Evolutionary conservation across 495 filamentous ascomycete species (phyloP).

Genomic region (Penicillium salamii): DNA sequence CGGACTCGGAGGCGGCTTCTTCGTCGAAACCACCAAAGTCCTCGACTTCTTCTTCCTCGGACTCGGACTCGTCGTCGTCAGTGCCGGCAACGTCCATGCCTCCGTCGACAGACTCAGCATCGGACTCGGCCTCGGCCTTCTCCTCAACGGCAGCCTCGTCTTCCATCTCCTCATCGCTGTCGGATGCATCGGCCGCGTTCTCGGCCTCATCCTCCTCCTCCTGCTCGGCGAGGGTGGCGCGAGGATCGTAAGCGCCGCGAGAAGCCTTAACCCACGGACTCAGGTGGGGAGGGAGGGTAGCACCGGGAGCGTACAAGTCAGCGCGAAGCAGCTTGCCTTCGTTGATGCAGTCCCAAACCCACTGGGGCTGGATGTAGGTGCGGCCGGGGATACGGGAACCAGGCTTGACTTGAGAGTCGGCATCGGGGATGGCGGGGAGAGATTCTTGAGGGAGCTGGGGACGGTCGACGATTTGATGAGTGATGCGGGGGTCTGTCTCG

Average conservation of each 20-base stretch:
- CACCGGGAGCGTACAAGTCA: conserved; percentile 86
- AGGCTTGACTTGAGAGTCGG: conserved; percentile 45
- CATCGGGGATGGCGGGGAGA: conserved; percentile 55
- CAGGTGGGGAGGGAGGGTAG: conserved; percentile 85
- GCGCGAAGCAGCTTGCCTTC: conserved; percentile 80
- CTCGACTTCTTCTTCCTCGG: conserved; percentile 39
- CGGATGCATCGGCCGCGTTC: conserved; percentile 57
- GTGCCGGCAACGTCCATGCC: conserved; percentile 60
- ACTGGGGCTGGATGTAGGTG: conserved; percentile 93
- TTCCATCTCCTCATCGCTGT: conserved; percentile 42
- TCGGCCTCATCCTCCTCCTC: conserved; percentile 84
- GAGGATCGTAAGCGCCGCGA: conserved; percentile 86
- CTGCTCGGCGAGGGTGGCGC: conserved; percentile 66
- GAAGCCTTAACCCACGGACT: conserved; percentile 92
- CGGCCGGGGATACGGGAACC: conserved; percentile 75
- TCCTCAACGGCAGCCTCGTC: conserved; percentile 30
- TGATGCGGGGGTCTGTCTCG: conserved; percentile 82
- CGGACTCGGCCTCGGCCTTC: conserved; percentile 38
- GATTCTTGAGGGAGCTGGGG: conserved; percentile 66
- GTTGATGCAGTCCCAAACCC: conserved; percentile 97
- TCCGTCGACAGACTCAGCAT: conserved; percentile 43
- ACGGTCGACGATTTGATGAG: conserved; percentile 93
- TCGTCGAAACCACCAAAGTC: conserved; percentile 44
- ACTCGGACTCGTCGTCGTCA: conserved; percentile 48
- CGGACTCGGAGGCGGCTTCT: conserved; percentile 42